Base-by-base conservation (phyloP, 257 asterid species). In the Coffea eugenioides region DNA sequence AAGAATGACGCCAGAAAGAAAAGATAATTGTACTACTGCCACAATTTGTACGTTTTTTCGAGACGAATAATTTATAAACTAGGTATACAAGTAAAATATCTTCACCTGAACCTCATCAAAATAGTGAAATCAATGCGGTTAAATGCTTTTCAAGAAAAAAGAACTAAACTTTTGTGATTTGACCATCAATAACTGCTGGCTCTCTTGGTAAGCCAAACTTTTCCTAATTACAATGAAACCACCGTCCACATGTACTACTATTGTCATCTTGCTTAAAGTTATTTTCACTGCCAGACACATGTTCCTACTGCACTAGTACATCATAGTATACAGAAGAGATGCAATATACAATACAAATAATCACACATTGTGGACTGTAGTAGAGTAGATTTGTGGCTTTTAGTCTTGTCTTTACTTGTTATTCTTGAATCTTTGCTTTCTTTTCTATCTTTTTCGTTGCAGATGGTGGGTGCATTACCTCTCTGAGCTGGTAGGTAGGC, bases 401-500 rank as follows among this genome's bases (percentile, higher is more conserved):
- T 51, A 9, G 45, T 43, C 69, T 70, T 41, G 76, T 57, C 77
- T 57, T 78, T n/a, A 43, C 59, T 70, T 62, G 59, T 54, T 39
- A 69, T 69, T 78, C 69, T 69, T 48, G 76, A 70, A 70, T 78
- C 34, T 71, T 34, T 36, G 48, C 2, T 34, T 21, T 56, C 15
- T 49, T 34, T 65, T 8, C 41, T 18, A 2, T 46, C 31, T 23
- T 5, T 65, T 51, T 70, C 57, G 36, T 43, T 23, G 41, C 49
- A 20, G 68, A 34, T 49, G n/a, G 41, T 15, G 76, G 62, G 71
- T 75, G 77, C 71, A 59, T 57, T 81, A 68, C 73, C n/a, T 74
- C 25, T 59, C 74, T 81, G 64, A 57, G 73, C 62, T 31, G 84
- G 79, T 81, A 45, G 84, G 77, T 81, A 48, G 80, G 67, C 75